These are phyloP conservation scores for Ophidiomyces ophidiicola DNA, from an alignment of 2,329 filamentous ascomycete genomes.

Conservation along the genomic window DNA sequence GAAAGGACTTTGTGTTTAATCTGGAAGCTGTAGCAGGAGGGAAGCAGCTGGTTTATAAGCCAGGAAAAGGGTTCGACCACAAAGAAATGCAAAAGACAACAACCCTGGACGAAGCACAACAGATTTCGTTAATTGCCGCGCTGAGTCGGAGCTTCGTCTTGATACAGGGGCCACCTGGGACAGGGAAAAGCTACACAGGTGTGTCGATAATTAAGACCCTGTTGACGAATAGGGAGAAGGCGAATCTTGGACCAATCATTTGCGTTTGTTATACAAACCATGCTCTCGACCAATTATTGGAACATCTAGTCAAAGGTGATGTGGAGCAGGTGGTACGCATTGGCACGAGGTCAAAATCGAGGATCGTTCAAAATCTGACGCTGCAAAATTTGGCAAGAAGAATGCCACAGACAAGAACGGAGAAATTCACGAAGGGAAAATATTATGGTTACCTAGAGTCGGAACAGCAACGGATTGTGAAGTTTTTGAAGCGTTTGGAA, in stretches of 20 bases:
- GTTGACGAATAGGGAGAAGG: constrained; percentile 21
- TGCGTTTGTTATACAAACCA: constrained; percentile 54
- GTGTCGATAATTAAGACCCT: constrained; percentile 44
- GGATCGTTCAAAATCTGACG: constrained; percentile 40
- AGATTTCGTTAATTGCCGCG: constrained; percentile 20
- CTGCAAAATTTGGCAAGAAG: constrained; percentile 30
- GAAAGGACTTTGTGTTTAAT: constrained; percentile 17
- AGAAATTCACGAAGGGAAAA: constrained; percentile 17
- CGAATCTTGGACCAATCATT: constrained; percentile 36
- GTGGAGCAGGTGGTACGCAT: constrained; percentile 49
- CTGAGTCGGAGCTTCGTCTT: constrained; percentile 40
- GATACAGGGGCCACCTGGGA: constrained; percentile 60
- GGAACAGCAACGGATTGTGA: constrained; percentile 11
- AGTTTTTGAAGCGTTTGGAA: neutral
- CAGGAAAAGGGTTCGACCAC: constrained; percentile 23
- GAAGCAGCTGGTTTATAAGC: constrained; percentile 17
- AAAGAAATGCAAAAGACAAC: constrained; percentile 26
- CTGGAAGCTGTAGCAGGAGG: constrained; percentile 14
- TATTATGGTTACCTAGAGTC: constrained; percentile 10
- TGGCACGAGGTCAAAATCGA: constrained; percentile 47
- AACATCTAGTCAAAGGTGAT: constrained; percentile 50
- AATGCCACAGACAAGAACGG: constrained; percentile 26
- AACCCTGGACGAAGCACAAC: constrained; percentile 39
- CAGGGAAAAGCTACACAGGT: constrained; percentile 54
- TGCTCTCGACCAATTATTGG: constrained; percentile 52